phyloP scores from a whole-genome alignment of 2,329 filamentous ascomycete species.

The Septoria linicola region DNA sequence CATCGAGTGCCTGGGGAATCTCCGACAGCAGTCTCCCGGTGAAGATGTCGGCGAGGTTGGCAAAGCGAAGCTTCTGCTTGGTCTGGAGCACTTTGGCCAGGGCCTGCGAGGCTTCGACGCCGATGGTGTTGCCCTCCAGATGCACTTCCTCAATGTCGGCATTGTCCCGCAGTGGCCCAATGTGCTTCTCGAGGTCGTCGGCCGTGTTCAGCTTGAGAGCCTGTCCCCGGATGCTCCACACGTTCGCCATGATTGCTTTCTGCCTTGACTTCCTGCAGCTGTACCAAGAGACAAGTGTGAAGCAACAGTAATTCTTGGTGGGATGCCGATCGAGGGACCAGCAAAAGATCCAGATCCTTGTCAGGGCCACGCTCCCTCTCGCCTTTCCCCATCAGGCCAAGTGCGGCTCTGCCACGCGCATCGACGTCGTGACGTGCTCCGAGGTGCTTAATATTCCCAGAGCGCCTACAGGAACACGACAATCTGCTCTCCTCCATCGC shows the following conservation, averaged over 20 bases:
- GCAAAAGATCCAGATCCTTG: too few relatives aligned
- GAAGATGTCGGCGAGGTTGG: slow-evolving; percentile 96
- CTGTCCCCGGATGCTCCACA: slow-evolving; percentile 90
- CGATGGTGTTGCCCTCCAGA: slow-evolving; percentile 87
- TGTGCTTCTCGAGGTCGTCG: slow-evolving; percentile 80
- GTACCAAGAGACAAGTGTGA: neutral
- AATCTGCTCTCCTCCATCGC: neutral
- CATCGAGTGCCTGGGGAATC: slow-evolving; percentile 85
- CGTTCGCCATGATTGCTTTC: slow-evolving; percentile 55
- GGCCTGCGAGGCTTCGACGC: slow-evolving; percentile 80
- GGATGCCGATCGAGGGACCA: too few relatives aligned
- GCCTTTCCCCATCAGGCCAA: neutral
- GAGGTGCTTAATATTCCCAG: too few relatives aligned
- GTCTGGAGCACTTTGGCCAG: slow-evolving; percentile 79
- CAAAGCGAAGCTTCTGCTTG: slow-evolving; percentile 72
- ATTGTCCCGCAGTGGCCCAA: slow-evolving; percentile 70
- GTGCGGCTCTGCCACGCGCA: slow-evolving; percentile 7
- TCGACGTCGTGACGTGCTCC: slow-evolving; percentile 15
- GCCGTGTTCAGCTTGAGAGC: slow-evolving; percentile 89
- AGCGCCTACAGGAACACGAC: too few relatives aligned
- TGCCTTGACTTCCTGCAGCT: neutral
- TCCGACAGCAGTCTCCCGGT: slow-evolving; percentile 89
- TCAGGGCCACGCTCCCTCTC: too few relatives aligned
- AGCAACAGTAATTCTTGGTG: too few relatives aligned
- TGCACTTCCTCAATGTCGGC: slow-evolving; percentile 79